phyloP scores from a whole-genome alignment of 768 basidiomycete species.

The Boletus sp. region DNA sequence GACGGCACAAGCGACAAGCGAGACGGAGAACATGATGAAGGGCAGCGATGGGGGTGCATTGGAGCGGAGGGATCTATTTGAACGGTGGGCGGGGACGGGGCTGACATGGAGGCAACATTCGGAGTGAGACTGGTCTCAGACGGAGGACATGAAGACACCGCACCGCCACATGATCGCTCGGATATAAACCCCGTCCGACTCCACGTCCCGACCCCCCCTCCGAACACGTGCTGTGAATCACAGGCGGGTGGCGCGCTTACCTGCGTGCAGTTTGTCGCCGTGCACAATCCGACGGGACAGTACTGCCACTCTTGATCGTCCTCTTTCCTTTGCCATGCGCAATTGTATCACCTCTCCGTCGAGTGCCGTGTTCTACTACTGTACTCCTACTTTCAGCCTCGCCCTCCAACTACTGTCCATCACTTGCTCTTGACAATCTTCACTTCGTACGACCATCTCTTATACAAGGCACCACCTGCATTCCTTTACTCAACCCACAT shows the following conservation, averaged over 20 bases:
- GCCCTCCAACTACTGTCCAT: background rate
- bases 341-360: conserved; percentile 6
- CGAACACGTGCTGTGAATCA: conserved; percentile 11
- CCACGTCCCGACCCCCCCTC: conserved; percentile 50
- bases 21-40: conserved; percentile 1
- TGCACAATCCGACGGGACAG: conserved; percentile 34
- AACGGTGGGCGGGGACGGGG: background rate
- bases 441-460: background rate
- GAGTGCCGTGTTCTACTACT: conserved; percentile 12
- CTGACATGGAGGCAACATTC: conserved; percentile 1
- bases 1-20: conserved; percentile 7
- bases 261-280: conserved; percentile 48
- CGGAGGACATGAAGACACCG: background rate
- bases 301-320: conserved; percentile 13
- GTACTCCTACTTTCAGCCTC: conserved; percentile 4
- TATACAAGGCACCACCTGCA: conserved; percentile 9
- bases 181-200: background rate
- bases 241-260: conserved; percentile 36
- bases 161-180: conserved; percentile 8
- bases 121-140: background rate
- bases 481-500: conserved; percentile 7
- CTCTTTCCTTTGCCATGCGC: background rate
- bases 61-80: background rate
- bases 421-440: background rate
- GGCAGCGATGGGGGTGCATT: too few relatives aligned